phyloP scores from a whole-genome alignment of 2,329 filamentous ascomycete species.

The Lecanosticta acicola region DNA sequence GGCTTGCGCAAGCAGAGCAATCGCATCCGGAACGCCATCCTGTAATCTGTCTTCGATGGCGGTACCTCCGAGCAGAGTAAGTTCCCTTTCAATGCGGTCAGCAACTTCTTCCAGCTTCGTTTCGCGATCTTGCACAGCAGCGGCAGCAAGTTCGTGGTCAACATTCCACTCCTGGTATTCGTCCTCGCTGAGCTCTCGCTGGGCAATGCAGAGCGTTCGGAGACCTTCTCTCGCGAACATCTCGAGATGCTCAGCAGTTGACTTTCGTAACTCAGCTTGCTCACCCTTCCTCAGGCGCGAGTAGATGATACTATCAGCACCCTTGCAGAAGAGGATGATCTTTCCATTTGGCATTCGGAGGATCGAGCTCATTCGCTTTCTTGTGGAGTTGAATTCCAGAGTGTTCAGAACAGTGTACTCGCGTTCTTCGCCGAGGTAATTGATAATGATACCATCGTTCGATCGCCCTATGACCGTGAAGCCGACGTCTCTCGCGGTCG shows the following conservation, averaged over 20 bases:
- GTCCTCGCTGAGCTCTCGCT: slow-evolving; percentile 70
- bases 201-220: slow-evolving; percentile 87
- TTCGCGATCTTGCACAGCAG: slow-evolving; percentile 78
- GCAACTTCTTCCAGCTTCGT: slow-evolving; percentile 88
- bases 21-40: slow-evolving; percentile 94
- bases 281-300: slow-evolving; percentile 79
- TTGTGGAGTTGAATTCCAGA: slow-evolving; percentile 92
- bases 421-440: slow-evolving; percentile 78
- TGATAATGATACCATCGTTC: slow-evolving; percentile 75
- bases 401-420: slow-evolving; percentile 87
- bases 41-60: slow-evolving; percentile 96
- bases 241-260: slow-evolving; percentile 89
- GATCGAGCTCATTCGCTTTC: slow-evolving; percentile 97
- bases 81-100: slow-evolving; percentile 83
- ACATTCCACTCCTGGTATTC: slow-evolving; percentile 82
- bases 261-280: slow-evolving; percentile 73
- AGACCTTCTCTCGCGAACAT: slow-evolving; percentile 95
- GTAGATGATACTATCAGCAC: slow-evolving; percentile 95
- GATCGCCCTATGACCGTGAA: slow-evolving; percentile 84
- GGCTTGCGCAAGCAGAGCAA: slow-evolving; percentile 80
- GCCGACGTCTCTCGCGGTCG: slow-evolving; percentile 89
- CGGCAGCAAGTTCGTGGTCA: slow-evolving; percentile 80
- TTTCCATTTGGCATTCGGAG: slow-evolving; percentile 86
- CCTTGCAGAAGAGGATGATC: slow-evolving; percentile 93
- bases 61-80: slow-evolving; percentile 84